Evolutionary conservation across 2,329 filamentous ascomycete species (phyloP), one percentile per base, ranked within the genome.

Genomic region (Exophiala aquamarina): DNA sequence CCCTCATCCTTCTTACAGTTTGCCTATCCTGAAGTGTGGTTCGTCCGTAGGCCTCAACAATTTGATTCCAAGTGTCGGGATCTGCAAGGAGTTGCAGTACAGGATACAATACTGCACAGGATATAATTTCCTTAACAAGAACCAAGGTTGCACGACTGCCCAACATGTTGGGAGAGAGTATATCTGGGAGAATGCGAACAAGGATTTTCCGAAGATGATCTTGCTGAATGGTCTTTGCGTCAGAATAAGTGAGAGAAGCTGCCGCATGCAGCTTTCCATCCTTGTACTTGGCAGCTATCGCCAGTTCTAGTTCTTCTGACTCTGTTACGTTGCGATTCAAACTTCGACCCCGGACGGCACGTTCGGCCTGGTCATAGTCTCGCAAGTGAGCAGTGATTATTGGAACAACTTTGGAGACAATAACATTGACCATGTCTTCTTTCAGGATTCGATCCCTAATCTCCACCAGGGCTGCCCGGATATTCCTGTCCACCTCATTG

Each of bases 11-110:
- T 47, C 88, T 84, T 31, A 98, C 92, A 0, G 91, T 96, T 54
- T 95, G 97, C 29, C 94, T 83, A 65, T 98, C 94, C 66, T 97
- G 93, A 33, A 98, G 76, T 73, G 95, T 86, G 19, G 86, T 86
- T 40, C 88, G 84, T 14, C 90, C 84, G 67, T 86, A 89, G 46
- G 85, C 91, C 67, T 97, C 92, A 77, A 97, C 89, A 50, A 95
- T 69, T 66, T 96, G 91, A 61, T 98, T 97, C 92, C 92, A 98
- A 7, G 87, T 95, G 70, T 98, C 94, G 1, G 94, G 91, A 59
- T 98, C 92, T 4, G 88, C 82, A 14, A 98, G 73, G 52, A 90
- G 74, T 59, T 86, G 83, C 63, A 96, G 77, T 17, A 94, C 72
- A 1, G 93, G 93, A 33, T 83, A 84, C 29, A 98, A 73, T 31